Percentiles rank a stretch among this genome's conserved stretches.
These are phyloP conservation scores for Taphrina populina DNA, from an alignment of 1,139 yeast species.

Conservation along the genomic window DNA sequence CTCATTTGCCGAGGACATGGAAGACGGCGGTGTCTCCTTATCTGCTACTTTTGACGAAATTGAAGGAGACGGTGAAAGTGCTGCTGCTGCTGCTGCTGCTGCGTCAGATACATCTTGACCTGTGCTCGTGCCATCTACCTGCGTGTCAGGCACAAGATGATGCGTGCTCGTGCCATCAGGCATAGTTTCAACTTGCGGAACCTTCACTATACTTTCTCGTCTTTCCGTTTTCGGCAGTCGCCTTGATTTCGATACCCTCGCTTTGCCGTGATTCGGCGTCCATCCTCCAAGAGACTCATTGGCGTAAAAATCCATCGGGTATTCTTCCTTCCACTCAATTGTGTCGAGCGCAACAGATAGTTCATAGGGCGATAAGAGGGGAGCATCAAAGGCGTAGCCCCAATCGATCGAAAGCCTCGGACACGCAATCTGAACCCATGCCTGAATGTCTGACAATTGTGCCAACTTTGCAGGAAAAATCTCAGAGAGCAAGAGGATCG, in stretches of 20 bases:
- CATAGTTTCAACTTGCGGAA: slow-evolving; percentile 1
- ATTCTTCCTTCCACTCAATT: slow-evolving; percentile 66
- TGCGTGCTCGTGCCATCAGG: slow-evolving; percentile 12
- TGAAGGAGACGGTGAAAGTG: too few species aligned
- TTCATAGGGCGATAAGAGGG: slow-evolving; percentile 91
- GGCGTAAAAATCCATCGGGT: slow-evolving; percentile 95
- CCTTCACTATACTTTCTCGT: not conserved
- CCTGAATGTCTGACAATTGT: slow-evolving; percentile 92
- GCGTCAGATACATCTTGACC: too few species aligned
- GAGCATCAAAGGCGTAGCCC: slow-evolving; percentile 97
- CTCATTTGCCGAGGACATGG: not conserved
- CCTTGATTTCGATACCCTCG: not conserved
- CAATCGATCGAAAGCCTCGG: slow-evolving; percentile 95
- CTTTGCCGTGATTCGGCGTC: slow-evolving; percentile 37
- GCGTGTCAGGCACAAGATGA: not conserved
- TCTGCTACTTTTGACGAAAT: too few species aligned
- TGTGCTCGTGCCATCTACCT: too few species aligned
- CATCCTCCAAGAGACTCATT: slow-evolving; percentile 76
- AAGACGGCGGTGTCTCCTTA: slow-evolving; percentile 13
- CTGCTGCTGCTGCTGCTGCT: too few species aligned
- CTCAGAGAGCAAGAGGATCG: slow-evolving; percentile 82
- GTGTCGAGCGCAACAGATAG: slow-evolving; percentile 83
- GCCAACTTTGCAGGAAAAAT: slow-evolving; percentile 90
- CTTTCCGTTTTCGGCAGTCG: not conserved
- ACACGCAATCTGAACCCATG: slow-evolving; percentile 96